These are phyloP conservation scores for Phaeophleospora eucalypticola DNA, from an alignment of 2,329 filamentous ascomycete species.

Conservation along the genomic window DNA sequence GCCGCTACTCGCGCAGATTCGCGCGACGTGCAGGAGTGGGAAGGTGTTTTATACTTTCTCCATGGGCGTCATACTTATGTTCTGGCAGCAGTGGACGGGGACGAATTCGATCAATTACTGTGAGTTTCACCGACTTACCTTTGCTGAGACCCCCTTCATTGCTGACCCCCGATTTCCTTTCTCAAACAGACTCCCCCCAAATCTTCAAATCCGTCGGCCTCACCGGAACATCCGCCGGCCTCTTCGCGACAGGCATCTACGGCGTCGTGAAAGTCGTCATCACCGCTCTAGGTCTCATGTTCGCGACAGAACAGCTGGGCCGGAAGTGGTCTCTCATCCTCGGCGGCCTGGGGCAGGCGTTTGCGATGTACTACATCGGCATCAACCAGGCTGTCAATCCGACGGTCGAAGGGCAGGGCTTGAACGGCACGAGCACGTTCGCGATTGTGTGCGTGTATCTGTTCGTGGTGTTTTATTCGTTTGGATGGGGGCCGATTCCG, in stretches of 20 bases:
- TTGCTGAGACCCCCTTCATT: no score
- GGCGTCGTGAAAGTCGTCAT: constrained; percentile 45
- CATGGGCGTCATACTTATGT: constrained; percentile 43
- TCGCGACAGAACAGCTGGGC: constrained; percentile 44
- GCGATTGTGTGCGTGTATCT: constrained; percentile 52
- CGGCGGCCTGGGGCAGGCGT: constrained; percentile 41
- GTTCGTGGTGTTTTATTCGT: constrained; percentile 46
- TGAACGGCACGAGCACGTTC: constrained; percentile 53
- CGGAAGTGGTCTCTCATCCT: constrained; percentile 44
- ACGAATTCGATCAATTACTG: constrained; percentile 39
- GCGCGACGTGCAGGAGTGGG: constrained; percentile 35
- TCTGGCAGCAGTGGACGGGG: constrained; percentile 40
- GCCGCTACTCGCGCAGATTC: constrained; percentile 37
- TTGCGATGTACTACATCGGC: constrained; percentile 43
- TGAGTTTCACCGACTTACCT: no score
- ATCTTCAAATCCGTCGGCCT: constrained; percentile 44
- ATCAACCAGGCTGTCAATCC: constrained; percentile 41
- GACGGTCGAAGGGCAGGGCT: constrained; percentile 37
- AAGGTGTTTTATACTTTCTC: constrained; percentile 40
- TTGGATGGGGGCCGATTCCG: constrained; percentile 45
- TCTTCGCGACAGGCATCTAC: constrained; percentile 47
- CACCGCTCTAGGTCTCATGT: constrained; percentile 42
- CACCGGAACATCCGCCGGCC: constrained; percentile 34
- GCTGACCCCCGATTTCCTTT: no score
- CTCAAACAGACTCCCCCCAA: constrained; percentile 41